Evolutionary conservation across 306 rosid genomes (phyloP), one percentile per base, ranked within the genome.

Genomic region (Fragaria iinumae): DNA sequence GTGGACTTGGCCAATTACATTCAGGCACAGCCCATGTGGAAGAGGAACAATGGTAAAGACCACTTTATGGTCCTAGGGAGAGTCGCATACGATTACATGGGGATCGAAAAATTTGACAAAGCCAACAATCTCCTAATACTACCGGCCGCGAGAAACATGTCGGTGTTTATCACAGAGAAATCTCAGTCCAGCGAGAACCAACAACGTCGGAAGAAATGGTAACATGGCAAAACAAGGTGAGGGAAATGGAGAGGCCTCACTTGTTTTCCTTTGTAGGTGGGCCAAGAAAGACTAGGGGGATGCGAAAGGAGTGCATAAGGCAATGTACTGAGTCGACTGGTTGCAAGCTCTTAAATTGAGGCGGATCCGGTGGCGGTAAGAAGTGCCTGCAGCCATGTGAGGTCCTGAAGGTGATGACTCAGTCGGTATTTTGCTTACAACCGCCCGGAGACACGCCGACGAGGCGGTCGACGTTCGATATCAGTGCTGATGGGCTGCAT

Each of bases 101-200:
- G 98, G 27, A 55, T 55, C 12, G 2, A 55, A 0, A 20, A 55
- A 1, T 55, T 55, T n/a, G 62, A 55, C 21, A 55, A 55, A 66
- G 95, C 96, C 8, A 89, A 88, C 81, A 48, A 64, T 3, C 83
- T 93, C 63, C 81, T 93, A 1, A 88, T 81, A 55, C 77, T 91
- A 0, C 87, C 93, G 17, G 67, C 82, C 13, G 88, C 83, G 14
- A 74, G n/a, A 1, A 93, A 90, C 88, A 87, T 91, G 97, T 84
- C 97, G 86, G 93, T 90, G 84, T 68, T 93, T 67, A 89, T 91
- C 18, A 95, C 91, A 4, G 98, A 93, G 47, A 74, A 96, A 72
- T 81, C 86, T 0, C 91, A 92, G 0, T 89, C 62, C 11, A 91
- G 97, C 16, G 34, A 1, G 96, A 90, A 87, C 86, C 98, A 93